Evolutionary conservation across 2,329 filamentous ascomycete genomes (phyloP), one percentile per base, ranked within the genome.

Genomic region (Pestalotiopsis sp.): DNA sequence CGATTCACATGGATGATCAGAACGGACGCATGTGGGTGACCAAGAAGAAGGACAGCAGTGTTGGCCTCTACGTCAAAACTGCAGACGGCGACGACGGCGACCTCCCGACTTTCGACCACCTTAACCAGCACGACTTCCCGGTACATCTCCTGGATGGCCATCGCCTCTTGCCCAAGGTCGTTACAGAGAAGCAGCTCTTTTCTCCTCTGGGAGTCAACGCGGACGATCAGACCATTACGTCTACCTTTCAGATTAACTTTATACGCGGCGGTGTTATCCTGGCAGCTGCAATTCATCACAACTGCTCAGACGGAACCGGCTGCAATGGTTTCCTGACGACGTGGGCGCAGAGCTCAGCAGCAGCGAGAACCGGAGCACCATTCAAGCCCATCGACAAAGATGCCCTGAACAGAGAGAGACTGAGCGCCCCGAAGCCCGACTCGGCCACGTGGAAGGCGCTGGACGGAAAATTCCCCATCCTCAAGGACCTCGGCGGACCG

Each of bases 191-290:
- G 65, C 64, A 66, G 55, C 55, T 66, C 12, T 70, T 69, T 38
- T 68, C 69, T 12, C 64, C 69, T 2, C 55, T 68, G 0, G 72
- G 72, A n/a, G 65, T 71, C 45, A 61, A 69, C 11, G 39, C 58
- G 2, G 72, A 70, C 31, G 67, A 71, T 45, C 57, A 67, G 23
- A 36, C 49, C 9, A 31, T 57, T 12, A 67, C 72, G 20, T 68
- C 74, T 17, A 71, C 69, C 9, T 72, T 74, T 13, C 76, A 78
- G 66, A 39, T 73, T 64, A 78, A 71, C 67, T 76, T 78, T 60
- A 75, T 78, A 64, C 65, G 58, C 6, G 74, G 75, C 38, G 76
- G 76, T n/a, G 49, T 77, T 14, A 70, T 78, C 45, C 55, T 78
- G 11, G 75, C 64, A 12, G 31, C 72, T 17, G 75, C 76, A 17